Evolutionary conservation across 768 basidiomycete genomes (phyloP).

Genomic region (Baorangia bicolor): DNA sequence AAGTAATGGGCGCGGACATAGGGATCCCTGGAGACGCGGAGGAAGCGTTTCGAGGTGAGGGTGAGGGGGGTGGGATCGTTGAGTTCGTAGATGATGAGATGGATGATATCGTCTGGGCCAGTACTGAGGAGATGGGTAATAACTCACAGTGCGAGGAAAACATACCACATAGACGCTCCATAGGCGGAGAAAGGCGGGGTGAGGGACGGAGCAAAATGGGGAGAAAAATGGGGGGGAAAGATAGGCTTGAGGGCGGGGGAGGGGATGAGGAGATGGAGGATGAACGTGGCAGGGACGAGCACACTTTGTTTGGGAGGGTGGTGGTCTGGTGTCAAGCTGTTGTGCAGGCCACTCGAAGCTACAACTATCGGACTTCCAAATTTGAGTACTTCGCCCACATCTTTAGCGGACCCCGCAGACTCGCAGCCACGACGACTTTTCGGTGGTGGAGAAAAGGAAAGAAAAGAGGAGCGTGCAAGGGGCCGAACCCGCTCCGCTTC

Average conservation of each 20-base stretch:
- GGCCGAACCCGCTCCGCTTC: neutral
- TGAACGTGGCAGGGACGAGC: conserved; percentile 5
- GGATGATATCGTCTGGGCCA: conserved; percentile 58
- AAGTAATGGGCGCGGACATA: conserved; percentile 80
- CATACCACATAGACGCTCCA: conserved; percentile 71
- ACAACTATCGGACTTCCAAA: conserved; percentile 38
- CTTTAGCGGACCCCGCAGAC: conserved; percentile 31
- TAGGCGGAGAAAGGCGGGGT: conserved; percentile 25
- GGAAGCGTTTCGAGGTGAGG: conserved; percentile 55
- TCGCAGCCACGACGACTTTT: conserved; percentile 18
- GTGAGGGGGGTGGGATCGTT: conserved; percentile 61
- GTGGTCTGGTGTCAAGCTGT: conserved; percentile 35
- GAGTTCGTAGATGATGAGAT: conserved; percentile 72
- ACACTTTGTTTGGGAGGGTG: conserved; percentile 35
- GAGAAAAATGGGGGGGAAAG: conserved; percentile 7
- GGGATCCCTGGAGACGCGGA: conserved; percentile 65
- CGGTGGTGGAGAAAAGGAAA: neutral
- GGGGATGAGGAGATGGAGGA: neutral
- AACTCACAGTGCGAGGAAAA: conserved; percentile 18
- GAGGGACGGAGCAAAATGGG: neutral
- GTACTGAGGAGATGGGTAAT: conserved; percentile 9
- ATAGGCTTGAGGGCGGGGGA: neutral
- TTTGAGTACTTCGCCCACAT: conserved; percentile 30
- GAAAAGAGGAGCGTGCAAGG: neutral
- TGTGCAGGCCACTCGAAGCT: conserved; percentile 30